Base-by-base conservation (phyloP, 106 monocot species). In the Dendrobium catenatum region DNA sequence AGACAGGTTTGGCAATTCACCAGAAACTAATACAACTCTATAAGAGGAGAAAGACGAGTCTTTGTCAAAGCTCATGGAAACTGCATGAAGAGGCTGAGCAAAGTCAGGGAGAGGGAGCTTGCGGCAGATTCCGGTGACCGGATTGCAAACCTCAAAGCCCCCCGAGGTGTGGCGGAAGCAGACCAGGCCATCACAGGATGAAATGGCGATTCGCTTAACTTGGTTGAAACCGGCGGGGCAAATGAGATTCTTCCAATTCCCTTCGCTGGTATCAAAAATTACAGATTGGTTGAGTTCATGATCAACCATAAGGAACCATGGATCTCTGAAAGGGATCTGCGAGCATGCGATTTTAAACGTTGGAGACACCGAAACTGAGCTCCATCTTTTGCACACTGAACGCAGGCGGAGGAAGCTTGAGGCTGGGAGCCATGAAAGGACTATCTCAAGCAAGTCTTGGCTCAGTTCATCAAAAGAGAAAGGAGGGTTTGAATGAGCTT, bases 391-490 rank as follows among this genome's bases (percentile, higher is more conserved):
- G 86, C 90, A 94, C 55, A 96, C 91, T 0, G 90, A 83, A 75
- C 96, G 96, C 42, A 92, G 88, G 46, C 89, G 91, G 81, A 96
- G 90, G 88, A 92, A 94, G 81, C 68, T 83, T 9, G 96, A 86
- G 17, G 93, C 46, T 1, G 96, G 96, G 42, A 94, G 87, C 72
- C 87, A 58, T 1, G 96, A 85, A 17, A 96, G 93, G 75, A 96
- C 86, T 72, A 59, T 82, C 51, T 96, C 96, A 2, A 96, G 91
- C 13, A 96, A 72, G 85, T 96, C 96, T 70, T 96, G 84, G 59
- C 90, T 89, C 78, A 96, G 84, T 27, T 89, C 88, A 20, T 92
- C 86, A 5, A 96, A 81, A 13, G 84, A 81, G 73, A 87, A 82
- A 72, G 75, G 9, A 0, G 41, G 16, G 33, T 3, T 47, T 15